Evolutionary conservation across 805 yeast genomes (phyloP).

Genomic region (Novakomyces olei): DNA sequence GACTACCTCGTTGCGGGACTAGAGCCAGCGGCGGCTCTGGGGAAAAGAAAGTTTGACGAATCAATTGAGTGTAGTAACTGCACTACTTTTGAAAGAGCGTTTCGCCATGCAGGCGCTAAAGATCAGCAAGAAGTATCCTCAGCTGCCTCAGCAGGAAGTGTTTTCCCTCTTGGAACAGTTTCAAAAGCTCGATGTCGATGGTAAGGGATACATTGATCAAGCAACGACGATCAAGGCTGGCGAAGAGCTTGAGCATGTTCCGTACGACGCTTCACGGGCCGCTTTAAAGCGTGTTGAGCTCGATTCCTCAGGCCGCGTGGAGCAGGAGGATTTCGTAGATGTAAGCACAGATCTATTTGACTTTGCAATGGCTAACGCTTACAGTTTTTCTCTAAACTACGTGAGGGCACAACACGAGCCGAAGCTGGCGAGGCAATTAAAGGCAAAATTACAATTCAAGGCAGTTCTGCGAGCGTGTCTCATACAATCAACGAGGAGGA

Average conservation of each 20-base stretch:
- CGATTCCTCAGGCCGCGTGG: conserved; percentile 93
- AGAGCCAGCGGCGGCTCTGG: too few species aligned
- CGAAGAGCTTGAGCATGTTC: conserved; percentile 46
- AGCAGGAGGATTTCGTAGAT: conserved; percentile 77
- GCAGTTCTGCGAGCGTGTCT: conserved; percentile 74
- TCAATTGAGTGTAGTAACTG: too few species aligned
- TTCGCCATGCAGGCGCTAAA: conserved; percentile 3
- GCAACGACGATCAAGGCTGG: conserved; percentile 70
- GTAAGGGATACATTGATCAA: conserved; percentile 85
- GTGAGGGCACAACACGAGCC: neutral
- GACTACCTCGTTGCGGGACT: too few species aligned
- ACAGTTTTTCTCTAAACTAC: neutral
- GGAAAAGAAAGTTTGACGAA: too few species aligned
- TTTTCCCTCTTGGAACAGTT: conserved; percentile 72
- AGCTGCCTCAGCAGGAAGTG: conserved; percentile 64
- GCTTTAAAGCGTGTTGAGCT: conserved; percentile 76
- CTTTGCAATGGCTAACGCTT: neutral
- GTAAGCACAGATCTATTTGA: conserved; percentile 30
- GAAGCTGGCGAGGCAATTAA: conserved; percentile 15
- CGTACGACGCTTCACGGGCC: conserved; percentile 85
- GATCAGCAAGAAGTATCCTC: conserved; percentile 60
- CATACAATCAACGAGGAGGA: conserved; percentile 97
- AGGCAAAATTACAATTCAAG: conserved; percentile 64
- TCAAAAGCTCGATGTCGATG: conserved; percentile 67
- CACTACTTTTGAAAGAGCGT: too few species aligned